These are phyloP conservation scores for Apostasia shenzhenica DNA, from an alignment of 106 monocot species.

Conservation along the genomic window DNA sequence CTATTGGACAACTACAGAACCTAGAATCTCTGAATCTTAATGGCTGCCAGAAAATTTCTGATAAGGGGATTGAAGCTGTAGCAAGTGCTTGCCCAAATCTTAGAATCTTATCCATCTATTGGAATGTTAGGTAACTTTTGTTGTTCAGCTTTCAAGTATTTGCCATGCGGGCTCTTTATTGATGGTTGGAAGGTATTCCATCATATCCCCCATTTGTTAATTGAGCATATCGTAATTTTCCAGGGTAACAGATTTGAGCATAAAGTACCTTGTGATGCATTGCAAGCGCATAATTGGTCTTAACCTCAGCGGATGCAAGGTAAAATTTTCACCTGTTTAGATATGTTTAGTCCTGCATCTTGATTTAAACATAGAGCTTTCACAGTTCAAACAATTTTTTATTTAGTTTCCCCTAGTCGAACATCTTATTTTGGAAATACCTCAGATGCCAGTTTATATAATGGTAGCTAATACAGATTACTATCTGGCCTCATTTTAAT, in stretches of 20 bases:
- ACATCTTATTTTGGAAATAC: too few species aligned
- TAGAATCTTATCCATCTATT: conserved; percentile 61
- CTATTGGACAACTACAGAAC: conserved; percentile 26
- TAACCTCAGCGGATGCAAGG: conserved; percentile 98
- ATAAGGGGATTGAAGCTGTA: conserved; percentile 80
- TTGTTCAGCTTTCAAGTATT: not conserved
- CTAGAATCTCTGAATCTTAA: conserved; percentile 74
- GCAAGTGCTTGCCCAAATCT: conserved; percentile 58
- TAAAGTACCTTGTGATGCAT: conserved; percentile 45
- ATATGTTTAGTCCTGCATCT: not conserved
- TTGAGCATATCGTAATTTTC: not conserved
- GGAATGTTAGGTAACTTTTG: conserved; percentile 76
- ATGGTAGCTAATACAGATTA: too few species aligned
- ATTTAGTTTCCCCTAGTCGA: not conserved
- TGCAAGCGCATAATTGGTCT: conserved; percentile 53
- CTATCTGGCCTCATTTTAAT: too few species aligned
- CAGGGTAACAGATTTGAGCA: conserved; percentile 68
- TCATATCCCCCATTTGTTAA: not conserved
- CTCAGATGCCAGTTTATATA: too few species aligned
- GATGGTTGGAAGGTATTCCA: not conserved
- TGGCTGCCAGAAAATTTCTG: conserved; percentile 87
- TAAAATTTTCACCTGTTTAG: conserved; percentile 7
- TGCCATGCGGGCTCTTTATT: not conserved
- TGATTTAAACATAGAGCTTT: not conserved
- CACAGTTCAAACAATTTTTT: not conserved